Base-by-base conservation (phyloP, 257 asterid genomes). In the Jaltomata sinuosa region DNA sequence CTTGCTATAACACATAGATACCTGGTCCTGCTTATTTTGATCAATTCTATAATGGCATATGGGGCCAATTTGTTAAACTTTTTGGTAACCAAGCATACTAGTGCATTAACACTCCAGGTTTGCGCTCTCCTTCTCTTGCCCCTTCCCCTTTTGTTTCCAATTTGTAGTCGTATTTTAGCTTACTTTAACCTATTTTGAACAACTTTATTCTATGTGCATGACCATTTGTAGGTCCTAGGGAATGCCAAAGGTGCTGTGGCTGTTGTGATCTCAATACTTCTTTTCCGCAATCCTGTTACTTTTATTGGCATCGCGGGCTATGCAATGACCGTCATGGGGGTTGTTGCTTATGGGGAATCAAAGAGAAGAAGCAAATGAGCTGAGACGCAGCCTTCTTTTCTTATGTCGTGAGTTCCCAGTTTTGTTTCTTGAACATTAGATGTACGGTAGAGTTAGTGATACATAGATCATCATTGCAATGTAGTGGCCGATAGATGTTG, bases 51-150 rank as follows among this genome's bases (percentile, higher is more conserved):
- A 15, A 88, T 88, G 65, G 90, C 90, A n/a, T 88, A 86, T 82
- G 83, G 83, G 9, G 90, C 87, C 16, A 88, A 88, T 45, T 79
- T 88, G 83, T 86, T 88, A 54, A 88, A 88, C 34, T 88, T 88
- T 74, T 78, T 88, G 80, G 90, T 88, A 61, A 88, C 90, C 57
- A 88, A 88, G 54, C 90, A 88, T 83, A 88, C 90, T 47, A 88
- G 90, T 69, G 87, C 90, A 54, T 86, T 88, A 40, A 88, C 90
- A 19, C 90, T 88, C 64, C 90, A 88, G 90, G 90, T 88, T 81
- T 14, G 62, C 18, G 1, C 64, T 82, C 47, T 47, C 84, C 61
- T 84, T 34, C 45, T 29, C 16, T 14, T 81, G 32, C 22, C 40
- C 25, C 42, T 27, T 76, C n/a, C 38, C 61, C 62, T 16, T n/a